A percentile compares a stretch with the other conserved stretches of the same genome.
phyloP scores from a whole-genome alignment of 1,284 basidiomycete species.

The Veloporphyrellus conicus region DNA sequence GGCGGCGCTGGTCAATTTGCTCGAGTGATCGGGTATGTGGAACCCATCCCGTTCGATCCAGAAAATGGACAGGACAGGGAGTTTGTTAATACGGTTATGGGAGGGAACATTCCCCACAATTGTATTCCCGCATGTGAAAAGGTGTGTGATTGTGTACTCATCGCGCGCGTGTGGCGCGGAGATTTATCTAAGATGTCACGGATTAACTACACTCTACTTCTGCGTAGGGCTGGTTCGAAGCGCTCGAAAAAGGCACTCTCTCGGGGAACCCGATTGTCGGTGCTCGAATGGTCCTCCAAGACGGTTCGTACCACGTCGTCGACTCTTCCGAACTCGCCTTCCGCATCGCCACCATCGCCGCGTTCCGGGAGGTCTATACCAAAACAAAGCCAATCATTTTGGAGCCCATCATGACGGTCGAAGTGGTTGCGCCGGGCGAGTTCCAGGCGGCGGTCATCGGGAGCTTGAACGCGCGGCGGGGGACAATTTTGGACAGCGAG shows the following conservation, averaged over 20 bases:
- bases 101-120: constrained; percentile 86
- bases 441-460: constrained; percentile 98
- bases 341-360: constrained; percentile 84
- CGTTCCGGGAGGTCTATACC: constrained; percentile 88
- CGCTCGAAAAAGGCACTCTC: constrained; percentile 86
- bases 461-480: constrained; percentile 88
- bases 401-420: constrained; percentile 98
- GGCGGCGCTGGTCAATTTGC: constrained; percentile 98
- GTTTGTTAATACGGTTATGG: constrained; percentile 89
- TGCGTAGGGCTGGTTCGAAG: constrained; percentile 92
- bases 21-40: constrained; percentile 87
- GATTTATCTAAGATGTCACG: background rate
- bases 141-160: constrained; percentile 39
- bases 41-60: constrained; percentile 81
- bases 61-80: constrained; percentile 60
- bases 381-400: constrained; percentile 79
- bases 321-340: constrained; percentile 98
- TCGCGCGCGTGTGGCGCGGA: background rate
- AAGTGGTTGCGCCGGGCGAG: constrained; percentile 93
- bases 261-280: constrained; percentile 89
- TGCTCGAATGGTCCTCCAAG: constrained; percentile 84
- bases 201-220: too few relatives aligned
- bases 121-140: constrained; percentile 96
- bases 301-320: constrained; percentile 91
- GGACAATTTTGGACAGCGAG: constrained; percentile 95